A percentile compares a stretch with the other conserved stretches of the same genome.
phyloP scores from a whole-genome alignment of 495 filamentous ascomycete genomes.

The Saxophila tyrrhenica region DNA sequence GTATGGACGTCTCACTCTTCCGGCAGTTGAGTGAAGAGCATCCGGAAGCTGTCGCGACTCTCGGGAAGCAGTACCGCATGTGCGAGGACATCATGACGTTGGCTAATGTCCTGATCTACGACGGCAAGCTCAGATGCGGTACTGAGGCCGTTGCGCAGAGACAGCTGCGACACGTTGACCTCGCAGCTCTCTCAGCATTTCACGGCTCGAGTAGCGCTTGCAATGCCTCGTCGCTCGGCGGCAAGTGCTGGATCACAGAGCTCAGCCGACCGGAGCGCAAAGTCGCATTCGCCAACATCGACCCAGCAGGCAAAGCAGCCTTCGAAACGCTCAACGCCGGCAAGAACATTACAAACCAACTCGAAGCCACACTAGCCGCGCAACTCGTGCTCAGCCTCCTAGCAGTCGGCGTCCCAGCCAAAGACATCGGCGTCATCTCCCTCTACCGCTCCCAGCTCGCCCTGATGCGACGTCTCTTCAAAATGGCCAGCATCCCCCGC shows the following conservation, averaged over 20 bases:
- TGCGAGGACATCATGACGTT: conserved; percentile 91
- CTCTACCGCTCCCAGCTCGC: conserved; percentile 89
- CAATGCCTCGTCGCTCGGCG: conserved; percentile 37
- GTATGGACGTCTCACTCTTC: conserved; percentile 87
- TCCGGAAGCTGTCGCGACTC: conserved; percentile 72
- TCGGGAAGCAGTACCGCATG: conserved; percentile 97
- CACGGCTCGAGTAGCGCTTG: conserved; percentile 23
- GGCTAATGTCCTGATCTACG: conserved; percentile 87
- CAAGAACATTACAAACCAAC: conserved; percentile 73
- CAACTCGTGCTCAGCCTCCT: conserved; percentile 74
- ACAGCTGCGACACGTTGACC: conserved; percentile 47
- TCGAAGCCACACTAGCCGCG: conserved; percentile 60
- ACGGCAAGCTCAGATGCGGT: conserved; percentile 79
- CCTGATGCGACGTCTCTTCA: conserved; percentile 34
- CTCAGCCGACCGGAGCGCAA: conserved; percentile 56
- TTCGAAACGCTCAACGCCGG: conserved; percentile 54
- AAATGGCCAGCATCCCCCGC: conserved; percentile 15
- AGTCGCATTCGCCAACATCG: conserved; percentile 82
- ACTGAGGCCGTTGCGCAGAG: conserved; percentile 59
- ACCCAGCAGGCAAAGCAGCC: conserved; percentile 49
- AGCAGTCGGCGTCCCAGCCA: conserved; percentile 56
- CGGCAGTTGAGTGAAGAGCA: conserved; percentile 82
- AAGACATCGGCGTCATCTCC: conserved; percentile 91
- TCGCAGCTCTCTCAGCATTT: conserved; percentile 35
- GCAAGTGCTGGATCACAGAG: conserved; percentile 73